Evolutionary conservation across 345 rosid genomes (phyloP).

Genomic region (Linum lewisii): DNA sequence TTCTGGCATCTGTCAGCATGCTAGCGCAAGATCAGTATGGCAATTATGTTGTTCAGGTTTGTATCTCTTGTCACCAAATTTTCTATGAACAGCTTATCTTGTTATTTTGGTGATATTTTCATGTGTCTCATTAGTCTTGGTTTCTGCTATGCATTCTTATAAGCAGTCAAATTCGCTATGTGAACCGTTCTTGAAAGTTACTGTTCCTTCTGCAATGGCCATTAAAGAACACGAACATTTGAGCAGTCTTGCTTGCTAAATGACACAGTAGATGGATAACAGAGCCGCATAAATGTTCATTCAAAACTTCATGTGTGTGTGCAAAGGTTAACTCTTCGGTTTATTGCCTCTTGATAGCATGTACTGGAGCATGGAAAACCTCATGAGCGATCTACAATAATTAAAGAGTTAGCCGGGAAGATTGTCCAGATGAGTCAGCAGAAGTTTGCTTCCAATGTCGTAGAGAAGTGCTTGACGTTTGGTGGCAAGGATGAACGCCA

Average conservation of each 20-base stretch:
- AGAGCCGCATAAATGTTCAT: too few species aligned
- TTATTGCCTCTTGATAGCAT: conserved; percentile 36
- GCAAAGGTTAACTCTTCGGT: conserved; percentile 1
- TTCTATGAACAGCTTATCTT: neutral
- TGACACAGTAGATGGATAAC: too few species aligned
- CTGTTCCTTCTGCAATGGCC: too few species aligned
- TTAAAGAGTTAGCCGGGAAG: conserved; percentile 50
- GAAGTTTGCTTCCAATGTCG: conserved; percentile 59
- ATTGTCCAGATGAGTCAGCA: conserved; percentile 67
- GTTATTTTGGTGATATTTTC: too few species aligned
- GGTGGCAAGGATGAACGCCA: conserved; percentile 43
- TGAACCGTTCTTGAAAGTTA: too few species aligned
- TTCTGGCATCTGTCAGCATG: conserved; percentile 46
- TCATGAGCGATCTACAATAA: conserved; percentile 45
- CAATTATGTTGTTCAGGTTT: conserved; percentile 61
- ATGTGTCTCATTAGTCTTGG: neutral
- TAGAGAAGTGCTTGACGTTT: conserved; percentile 53
- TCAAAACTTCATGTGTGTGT: too few species aligned
- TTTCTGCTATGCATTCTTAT: neutral
- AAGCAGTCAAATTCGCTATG: too few species aligned
- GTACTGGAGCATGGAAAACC: conserved; percentile 63
- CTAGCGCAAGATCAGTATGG: conserved; percentile 65
- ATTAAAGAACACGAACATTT: too few species aligned
- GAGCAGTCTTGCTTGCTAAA: too few species aligned
- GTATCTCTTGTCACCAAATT: conserved; percentile 5